A percentile compares a stretch with the other conserved stretches of the same genome.
These are phyloP conservation scores for Pythium dissotocum DNA, from an alignment of 352 stramenopile species.

Conservation along the genomic window DNA sequence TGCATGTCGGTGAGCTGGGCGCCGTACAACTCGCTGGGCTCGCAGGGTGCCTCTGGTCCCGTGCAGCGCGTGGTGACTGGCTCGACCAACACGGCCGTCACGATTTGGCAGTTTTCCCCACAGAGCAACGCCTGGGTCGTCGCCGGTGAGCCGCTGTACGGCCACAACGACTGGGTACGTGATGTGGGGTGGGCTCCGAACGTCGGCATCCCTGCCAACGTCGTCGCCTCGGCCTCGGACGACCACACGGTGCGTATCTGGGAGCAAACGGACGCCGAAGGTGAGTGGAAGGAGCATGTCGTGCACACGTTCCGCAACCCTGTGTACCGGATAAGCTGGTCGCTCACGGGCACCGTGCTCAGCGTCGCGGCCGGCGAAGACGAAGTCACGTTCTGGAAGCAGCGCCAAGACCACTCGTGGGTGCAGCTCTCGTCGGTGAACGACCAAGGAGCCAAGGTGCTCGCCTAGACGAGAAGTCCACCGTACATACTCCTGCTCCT, in stretches of 20 bases:
- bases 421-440: slow-evolving; percentile 71
- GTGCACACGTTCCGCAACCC: slow-evolving; percentile 69
- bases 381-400: slow-evolving; percentile 84
- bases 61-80: slow-evolving; percentile 78
- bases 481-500: background rate
- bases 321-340: slow-evolving; percentile 87
- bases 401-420: slow-evolving; percentile 61
- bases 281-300: slow-evolving; percentile 63
- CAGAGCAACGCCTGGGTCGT: slow-evolving; percentile 43
- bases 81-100: slow-evolving; percentile 62
- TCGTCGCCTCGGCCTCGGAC: slow-evolving; percentile 79
- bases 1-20: slow-evolving; percentile 84
- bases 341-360: slow-evolving; percentile 65
- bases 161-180: slow-evolving; percentile 84
- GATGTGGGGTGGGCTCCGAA: slow-evolving; percentile 85
- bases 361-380: slow-evolving; percentile 68
- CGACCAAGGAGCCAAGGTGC: slow-evolving; percentile 52
- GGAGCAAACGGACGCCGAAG: slow-evolving; percentile 67
- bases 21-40: slow-evolving; percentile 86
- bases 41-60: slow-evolving; percentile 58
- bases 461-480: slow-evolving; percentile 22
- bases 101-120: slow-evolving; percentile 58
- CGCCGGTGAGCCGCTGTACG: slow-evolving; percentile 46
- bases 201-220: slow-evolving; percentile 79
- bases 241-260: slow-evolving; percentile 83